Base-by-base conservation (phyloP, 257 asterid species). In the Craterostigma plantagineum region DNA sequence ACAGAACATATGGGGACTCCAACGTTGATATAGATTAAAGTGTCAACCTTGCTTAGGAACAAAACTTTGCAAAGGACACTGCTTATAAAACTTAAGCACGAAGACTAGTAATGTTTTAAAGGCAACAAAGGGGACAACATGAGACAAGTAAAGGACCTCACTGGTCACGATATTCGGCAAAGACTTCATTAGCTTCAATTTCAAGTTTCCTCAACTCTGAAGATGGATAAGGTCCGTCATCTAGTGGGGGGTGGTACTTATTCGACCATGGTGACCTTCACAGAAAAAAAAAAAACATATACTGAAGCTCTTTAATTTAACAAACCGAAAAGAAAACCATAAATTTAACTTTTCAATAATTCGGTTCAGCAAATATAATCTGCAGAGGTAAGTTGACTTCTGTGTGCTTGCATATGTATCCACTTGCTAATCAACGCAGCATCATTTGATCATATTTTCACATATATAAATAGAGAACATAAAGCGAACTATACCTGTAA, bases 81-180 rank as follows among this genome's bases (percentile, higher is more conserved):
- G 6, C 6, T 35, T 34, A 27, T 48, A 36, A 52, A 59, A 36
- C 11, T 46, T 18, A 33, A 18, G 48, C 34, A 42, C 16, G 36
- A 0, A 17, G 16, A 35, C 52, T 33, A 36, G 18, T 41, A 16
- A 14, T 34, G 42, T 14, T 45, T 4, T 4, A 12, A 43, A 10
- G 11, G 11, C 38, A 14, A 27, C 35, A 34, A 53, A 36, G 46
- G 47, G 64, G 33, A 70, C 72, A 60, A 54, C 55, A 74, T 38
- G 74, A 73, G 83, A 76, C 61, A 65, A 70, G 82, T 68, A 73
- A 72, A 72, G 92, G 68, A 75, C 93, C 91, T 83, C 79, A 90
- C 99, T 90, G 99, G 92, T 90, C 99, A 77, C 95, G 79, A 75
- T 90, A 90, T 57, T 83, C 44, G 27, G 95, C 65, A 63, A 90